These are phyloP conservation scores for Tremellales sp. DNA, from an alignment of 1,284 basidiomycete species.

Conservation along the genomic window DNA sequence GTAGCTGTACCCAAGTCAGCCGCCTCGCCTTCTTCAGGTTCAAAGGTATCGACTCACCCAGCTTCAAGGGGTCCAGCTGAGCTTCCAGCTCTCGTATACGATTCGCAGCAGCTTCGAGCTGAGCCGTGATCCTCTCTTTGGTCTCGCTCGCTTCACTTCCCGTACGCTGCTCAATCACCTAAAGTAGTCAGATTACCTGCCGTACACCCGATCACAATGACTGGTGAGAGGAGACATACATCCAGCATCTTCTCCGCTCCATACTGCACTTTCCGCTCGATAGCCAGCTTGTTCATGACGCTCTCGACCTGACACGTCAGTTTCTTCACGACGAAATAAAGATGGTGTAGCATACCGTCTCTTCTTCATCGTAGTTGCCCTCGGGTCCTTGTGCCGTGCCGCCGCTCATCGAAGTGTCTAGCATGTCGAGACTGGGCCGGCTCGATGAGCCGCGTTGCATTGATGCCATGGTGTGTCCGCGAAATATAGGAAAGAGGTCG, in stretches of 20 bases:
- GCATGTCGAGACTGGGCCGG: no score
- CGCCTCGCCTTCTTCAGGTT: neutral
- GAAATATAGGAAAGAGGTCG: no score
- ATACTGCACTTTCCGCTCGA: constrained; percentile 53
- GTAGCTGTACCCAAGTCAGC: constrained; percentile 15
- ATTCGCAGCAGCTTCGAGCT: constrained; percentile 43
- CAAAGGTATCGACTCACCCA: neutral
- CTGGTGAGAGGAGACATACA: constrained; percentile 30
- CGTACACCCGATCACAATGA: neutral
- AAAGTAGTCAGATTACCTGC: constrained; percentile 6
- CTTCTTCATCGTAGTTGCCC: neutral
- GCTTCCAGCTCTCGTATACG: constrained; percentile 41
- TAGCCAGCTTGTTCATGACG: constrained; percentile 48
- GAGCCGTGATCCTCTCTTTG: constrained; percentile 40
- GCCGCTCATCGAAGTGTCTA: no score
- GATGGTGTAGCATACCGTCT: neutral
- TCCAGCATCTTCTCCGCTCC: constrained; percentile 55
- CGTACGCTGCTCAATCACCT: constrained; percentile 40
- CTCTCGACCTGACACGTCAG: constrained; percentile 42
- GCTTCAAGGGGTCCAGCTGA: constrained; percentile 20
- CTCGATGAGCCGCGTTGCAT: no score
- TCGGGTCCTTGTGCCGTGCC: no score
- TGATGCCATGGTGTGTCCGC: no score
- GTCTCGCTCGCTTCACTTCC: constrained; percentile 19
- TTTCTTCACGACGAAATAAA: neutral